Evolutionary conservation across 495 filamentous ascomycete species (phyloP), one percentile per base, ranked within the genome.

Genomic region (Aspergillus affinis): DNA sequence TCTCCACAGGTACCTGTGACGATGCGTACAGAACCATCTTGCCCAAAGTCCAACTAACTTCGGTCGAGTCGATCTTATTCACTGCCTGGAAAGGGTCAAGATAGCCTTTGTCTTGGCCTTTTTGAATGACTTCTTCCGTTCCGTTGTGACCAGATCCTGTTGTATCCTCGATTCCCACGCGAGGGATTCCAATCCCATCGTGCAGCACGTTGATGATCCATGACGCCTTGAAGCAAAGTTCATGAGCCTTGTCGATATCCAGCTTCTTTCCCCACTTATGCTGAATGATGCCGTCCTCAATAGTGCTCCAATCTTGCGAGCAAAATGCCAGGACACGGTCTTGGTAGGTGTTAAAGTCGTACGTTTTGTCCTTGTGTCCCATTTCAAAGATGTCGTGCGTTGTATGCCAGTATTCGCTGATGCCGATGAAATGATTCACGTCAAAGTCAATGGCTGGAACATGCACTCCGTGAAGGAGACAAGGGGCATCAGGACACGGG

Each of bases 331-430:
- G 81, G 5, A 99, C 95, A 26, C 88, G 84, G 59, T 88, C 76
- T 63, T 97, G 93, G 66, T 97, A 99, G 0, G 89, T 92, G 36
- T 88, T 83, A 64, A 96, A 94, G 63, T 98, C 94, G 72, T 98
- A 98, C 0, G 89, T 85, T 63, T 89, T 90, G 62, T 95, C 89
- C 55, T 88, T 88, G 65, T 90, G 82, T 27, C 85, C 86, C 69
- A 86, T 86, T 60, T 91, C 89, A 65, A 98, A 97, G 0, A 97
- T 86, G 51, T 95, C 91, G 67, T 97, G 93, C 0, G 94, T 99
- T 0, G 93, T 97, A 75, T 99, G 94, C 94, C 94, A 99, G 69
- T 96, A 99, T 69, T 99, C 94, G 18, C 92, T 97, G 55, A 99
- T 93, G 8, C 94, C 94, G 26, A 99, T 88, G 67, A 99, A 99